Conservation (phyloP, 352 stramenopile genomes). For the Blastocystis sp. region DNA sequence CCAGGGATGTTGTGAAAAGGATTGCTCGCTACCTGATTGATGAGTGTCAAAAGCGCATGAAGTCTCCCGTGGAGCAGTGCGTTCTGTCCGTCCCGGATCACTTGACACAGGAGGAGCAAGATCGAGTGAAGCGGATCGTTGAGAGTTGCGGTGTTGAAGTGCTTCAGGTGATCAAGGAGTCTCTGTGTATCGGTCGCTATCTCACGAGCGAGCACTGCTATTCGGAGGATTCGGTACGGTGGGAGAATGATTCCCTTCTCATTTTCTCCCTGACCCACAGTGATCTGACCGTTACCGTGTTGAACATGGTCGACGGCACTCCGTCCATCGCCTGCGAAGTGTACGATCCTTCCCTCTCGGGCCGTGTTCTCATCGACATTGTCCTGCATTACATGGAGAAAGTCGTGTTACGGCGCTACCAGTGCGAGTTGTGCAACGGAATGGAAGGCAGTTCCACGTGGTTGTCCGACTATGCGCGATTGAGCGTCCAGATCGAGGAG, state of each 20-base stretch:
- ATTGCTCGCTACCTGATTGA: constrained; percentile 14
- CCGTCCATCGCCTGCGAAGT: background rate
- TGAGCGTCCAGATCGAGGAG: background rate
- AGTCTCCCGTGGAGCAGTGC: background rate
- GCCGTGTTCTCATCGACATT: background rate
- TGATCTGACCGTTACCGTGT: constrained; percentile 1
- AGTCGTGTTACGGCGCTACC: background rate
- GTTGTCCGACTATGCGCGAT: background rate
- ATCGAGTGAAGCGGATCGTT: background rate
- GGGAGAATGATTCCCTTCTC: background rate
- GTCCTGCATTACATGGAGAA: background rate
- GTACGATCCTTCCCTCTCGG: background rate
- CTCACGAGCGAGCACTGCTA: background rate
- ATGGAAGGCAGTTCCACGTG: background rate
- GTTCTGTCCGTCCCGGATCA: constrained; percentile 11
- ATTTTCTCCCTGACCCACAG: background rate
- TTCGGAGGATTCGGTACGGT: background rate
- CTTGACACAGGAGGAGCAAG: background rate
- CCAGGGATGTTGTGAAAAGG: constrained; percentile 10
- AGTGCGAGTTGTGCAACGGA: constrained; percentile 27
- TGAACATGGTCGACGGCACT: background rate
- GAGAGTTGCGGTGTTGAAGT: constrained; percentile 29
- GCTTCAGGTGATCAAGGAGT: background rate
- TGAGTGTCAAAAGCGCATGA: background rate
- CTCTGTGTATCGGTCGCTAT: constrained; percentile 17